A percentile compares a stretch with the other conserved stretches of the same genome.
These are phyloP conservation scores for Ogataea naganishii DNA, from an alignment of 805 yeast genomes.

Conservation along the genomic window DNA sequence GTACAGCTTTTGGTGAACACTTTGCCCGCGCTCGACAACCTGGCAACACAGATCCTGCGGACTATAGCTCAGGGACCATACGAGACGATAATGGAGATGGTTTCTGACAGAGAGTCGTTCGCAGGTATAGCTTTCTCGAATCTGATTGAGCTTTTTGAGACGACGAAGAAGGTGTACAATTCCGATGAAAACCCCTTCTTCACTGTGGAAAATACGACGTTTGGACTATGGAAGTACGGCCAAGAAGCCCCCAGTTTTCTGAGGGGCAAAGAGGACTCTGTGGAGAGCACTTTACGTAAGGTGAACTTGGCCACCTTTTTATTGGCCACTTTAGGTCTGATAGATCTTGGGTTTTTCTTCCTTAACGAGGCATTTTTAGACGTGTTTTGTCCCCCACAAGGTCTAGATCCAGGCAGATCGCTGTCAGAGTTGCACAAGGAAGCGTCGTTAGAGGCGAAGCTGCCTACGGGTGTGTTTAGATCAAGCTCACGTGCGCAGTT, in stretches of 20 bases:
- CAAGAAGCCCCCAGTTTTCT: conserved; percentile 47
- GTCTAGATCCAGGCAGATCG: conserved; percentile 35
- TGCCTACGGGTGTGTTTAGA: conserved; percentile 4
- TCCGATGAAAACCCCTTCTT: conserved; percentile 65
- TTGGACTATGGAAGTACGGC: conserved; percentile 64
- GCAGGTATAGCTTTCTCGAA: conserved; percentile 59
- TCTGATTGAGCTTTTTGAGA: conserved; percentile 68
- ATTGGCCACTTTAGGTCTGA: conserved; percentile 76
- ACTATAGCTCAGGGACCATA: conserved; percentile 67
- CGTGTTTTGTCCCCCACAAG: conserved; percentile 75
- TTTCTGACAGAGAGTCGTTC: conserved; percentile 56
- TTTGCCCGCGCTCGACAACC: conserved; percentile 69
- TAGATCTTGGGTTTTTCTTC: conserved; percentile 81
- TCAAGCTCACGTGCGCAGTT: no score
- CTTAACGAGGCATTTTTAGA: conserved; percentile 79
- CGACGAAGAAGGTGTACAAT: conserved; percentile 60
- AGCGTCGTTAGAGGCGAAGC: conserved; percentile 5
- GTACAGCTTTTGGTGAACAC: conserved; percentile 59
- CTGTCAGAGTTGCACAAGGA: conserved; percentile 18
- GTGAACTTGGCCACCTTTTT: conserved; percentile 83
- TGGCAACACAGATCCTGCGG: conserved; percentile 73
- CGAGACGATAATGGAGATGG: conserved; percentile 64
- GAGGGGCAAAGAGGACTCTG: conserved; percentile 51
- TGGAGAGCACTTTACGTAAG: conserved; percentile 63
- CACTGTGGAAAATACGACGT: conserved; percentile 59